A percentile compares a stretch with the other conserved stretches of the same genome.
Evolutionary conservation across 352 stramenopile genomes (phyloP).

Genomic region (Globisporangium acanthophoron): DNA sequence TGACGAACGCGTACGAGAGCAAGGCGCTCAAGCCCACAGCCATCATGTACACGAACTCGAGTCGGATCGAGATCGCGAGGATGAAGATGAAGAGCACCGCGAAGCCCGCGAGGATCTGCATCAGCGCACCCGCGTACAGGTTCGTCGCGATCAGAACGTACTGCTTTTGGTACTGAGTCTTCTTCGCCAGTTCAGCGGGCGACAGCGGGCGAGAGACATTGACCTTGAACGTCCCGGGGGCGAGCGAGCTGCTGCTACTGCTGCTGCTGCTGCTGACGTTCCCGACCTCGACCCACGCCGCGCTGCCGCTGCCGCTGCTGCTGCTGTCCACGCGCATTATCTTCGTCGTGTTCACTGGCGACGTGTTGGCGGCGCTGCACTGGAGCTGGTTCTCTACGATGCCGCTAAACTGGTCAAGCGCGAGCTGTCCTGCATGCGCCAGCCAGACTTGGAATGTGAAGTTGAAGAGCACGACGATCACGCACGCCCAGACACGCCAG

Average conservation of each 20-base stretch:
- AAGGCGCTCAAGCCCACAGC: slow-evolving; percentile 53
- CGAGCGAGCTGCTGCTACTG: slow-evolving; percentile 15
- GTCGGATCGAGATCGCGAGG: slow-evolving; percentile 77
- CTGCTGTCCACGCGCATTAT: slow-evolving; percentile 1
- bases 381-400: slow-evolving; percentile 31
- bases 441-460: slow-evolving; percentile 75
- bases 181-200: slow-evolving; percentile 1
- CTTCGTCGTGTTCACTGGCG: background rate
- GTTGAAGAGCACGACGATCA: slow-evolving; percentile 77
- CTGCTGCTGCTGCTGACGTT: background rate
- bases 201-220: slow-evolving; percentile 14
- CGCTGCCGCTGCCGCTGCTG: slow-evolving; percentile 4
- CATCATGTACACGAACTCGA: slow-evolving; percentile 85
- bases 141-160: slow-evolving; percentile 34
- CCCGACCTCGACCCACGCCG: slow-evolving; percentile 12
- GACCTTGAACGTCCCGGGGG: slow-evolving; percentile 9
- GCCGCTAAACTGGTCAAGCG: slow-evolving; percentile 33
- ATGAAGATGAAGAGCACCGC: slow-evolving; percentile 76
- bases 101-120: slow-evolving; percentile 64
- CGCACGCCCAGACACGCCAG: slow-evolving; percentile 70
- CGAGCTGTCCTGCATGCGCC: slow-evolving; percentile 46
- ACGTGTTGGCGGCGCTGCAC: slow-evolving; percentile 27
- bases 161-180: slow-evolving; percentile 27
- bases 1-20: slow-evolving; percentile 53
- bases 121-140: slow-evolving; percentile 51